phyloP scores from a whole-genome alignment of 805 yeast species.

The Yarrowia bubula region DNA sequence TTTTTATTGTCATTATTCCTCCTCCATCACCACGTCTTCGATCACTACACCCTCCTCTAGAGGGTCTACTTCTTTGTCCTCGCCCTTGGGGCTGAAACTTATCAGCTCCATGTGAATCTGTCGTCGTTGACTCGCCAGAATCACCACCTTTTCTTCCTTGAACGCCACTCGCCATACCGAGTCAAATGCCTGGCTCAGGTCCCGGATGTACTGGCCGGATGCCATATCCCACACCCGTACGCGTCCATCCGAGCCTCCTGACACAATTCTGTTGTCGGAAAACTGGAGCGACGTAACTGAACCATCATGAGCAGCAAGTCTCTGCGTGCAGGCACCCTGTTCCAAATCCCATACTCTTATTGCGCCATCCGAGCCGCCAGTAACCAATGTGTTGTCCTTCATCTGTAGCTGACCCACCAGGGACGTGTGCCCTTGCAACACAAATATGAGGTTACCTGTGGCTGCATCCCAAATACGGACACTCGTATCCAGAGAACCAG shows the following conservation, averaged over 20 bases:
- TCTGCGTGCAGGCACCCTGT: constrained; percentile 73
- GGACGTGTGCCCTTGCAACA: constrained; percentile 83
- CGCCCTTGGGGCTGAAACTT: constrained; percentile 38
- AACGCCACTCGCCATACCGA: constrained; percentile 46
- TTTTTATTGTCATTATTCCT: background rate
- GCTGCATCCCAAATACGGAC: constrained; percentile 94
- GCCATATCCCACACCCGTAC: constrained; percentile 44
- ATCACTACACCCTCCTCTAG: constrained; percentile 3
- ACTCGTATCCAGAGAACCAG: constrained; percentile 93
- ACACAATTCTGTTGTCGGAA: constrained; percentile 42
- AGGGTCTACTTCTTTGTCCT: constrained; percentile 10
- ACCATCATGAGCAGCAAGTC: constrained; percentile 47
- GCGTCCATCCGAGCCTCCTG: constrained; percentile 46
- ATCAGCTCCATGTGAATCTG: constrained; percentile 41
- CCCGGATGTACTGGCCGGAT: constrained; percentile 43
- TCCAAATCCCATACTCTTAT: constrained; percentile 81
- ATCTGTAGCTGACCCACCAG: constrained; percentile 85
- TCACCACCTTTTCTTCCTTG: constrained; percentile 42
- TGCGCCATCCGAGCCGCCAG: constrained; percentile 85
- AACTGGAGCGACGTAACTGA: constrained; percentile 45
- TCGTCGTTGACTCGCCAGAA: constrained; percentile 39
- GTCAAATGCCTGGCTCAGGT: constrained; percentile 39
- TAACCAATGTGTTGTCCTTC: constrained; percentile 65
- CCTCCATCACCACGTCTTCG: constrained; percentile 5
- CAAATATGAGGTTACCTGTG: constrained; percentile 75